phyloP scores from a whole-genome alignment of 192 early-diverging fungal species.

The Nowakowskiella sp. region DNA sequence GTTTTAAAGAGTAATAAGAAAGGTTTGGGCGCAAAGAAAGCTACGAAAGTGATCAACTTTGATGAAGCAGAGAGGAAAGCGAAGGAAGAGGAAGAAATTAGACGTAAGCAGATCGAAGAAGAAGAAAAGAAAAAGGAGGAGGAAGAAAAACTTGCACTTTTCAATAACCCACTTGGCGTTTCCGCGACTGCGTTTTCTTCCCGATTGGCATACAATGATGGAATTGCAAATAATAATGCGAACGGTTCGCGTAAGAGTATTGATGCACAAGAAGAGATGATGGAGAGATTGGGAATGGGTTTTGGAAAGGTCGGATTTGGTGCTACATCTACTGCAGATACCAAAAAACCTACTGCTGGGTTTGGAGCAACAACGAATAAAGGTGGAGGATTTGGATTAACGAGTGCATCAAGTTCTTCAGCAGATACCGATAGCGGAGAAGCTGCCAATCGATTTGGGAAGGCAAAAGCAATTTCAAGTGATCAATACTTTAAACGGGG shows the following conservation, averaged over 20 bases:
- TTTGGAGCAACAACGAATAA: conserved; percentile 45
- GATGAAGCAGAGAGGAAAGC: conserved; percentile 86
- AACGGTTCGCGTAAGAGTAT: conserved; percentile 4
- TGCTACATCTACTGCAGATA: conserved; percentile 1
- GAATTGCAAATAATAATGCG: neutral
- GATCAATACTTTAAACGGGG: conserved; percentile 87
- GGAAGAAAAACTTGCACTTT: conserved; percentile 22
- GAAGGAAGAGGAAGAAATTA: conserved; percentile 71
- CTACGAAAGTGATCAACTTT: conserved; percentile 72
- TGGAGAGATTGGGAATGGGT: conserved; percentile 62
- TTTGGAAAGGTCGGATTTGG: conserved; percentile 41
- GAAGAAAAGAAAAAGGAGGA: conserved; percentile 17
- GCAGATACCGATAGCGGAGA: conserved; percentile 33
- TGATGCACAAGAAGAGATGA: conserved; percentile 20
- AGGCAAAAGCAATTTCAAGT: conserved; percentile 80
- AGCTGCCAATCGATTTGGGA: conserved; percentile 71
- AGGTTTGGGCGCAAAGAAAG: conserved; percentile 86
- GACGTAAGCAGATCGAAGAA: conserved; percentile 39
- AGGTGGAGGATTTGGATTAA: conserved; percentile 2
- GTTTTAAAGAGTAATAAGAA: conserved; percentile 34
- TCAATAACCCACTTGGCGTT: conserved; percentile 6
- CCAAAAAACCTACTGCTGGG: conserved; percentile 22
- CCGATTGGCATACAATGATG: conserved; percentile 40
- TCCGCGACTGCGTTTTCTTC: conserved; percentile 19
- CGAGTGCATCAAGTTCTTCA: conserved; percentile 1